Base-by-base conservation (phyloP, 352 stramenopile genomes). In the Pythium folliculosum region DNA sequence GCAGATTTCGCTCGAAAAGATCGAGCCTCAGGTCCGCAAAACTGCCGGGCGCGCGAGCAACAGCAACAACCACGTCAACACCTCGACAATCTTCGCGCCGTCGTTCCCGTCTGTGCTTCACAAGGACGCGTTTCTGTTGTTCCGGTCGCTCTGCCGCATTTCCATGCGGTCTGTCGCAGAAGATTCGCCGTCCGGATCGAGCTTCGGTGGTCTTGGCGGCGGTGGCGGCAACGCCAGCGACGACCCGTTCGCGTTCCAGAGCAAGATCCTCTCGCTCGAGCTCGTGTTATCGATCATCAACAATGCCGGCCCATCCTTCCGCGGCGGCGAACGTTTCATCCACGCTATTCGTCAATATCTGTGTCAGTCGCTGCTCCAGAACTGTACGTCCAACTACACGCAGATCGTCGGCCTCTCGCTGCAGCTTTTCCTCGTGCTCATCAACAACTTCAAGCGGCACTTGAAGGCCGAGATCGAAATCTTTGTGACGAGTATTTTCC, bases 401-500 rank as follows among this genome's bases (percentile, higher is more conserved):
- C 79, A 96, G 63, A 97, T 99, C 38, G 96, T 99, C 25, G 97
- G 96, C 49, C 76, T 99, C 8, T 98, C 92, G 30, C 84, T 99
- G 60, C 97, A 98, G 67, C 97, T 99, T 38, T 99, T 99, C 73
- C 77, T 99, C 14, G 76, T 98, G 49, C 79, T 99, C 45, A 89
- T 99, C 65, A 84, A 90, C 40, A 86, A 96, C 48, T 97, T 97
- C 63, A 98, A 98, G 76, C 84, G 80, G 0, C 90, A 99, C 75
- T 78, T 99, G 2, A 99, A 99, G 73, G 84, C 91, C 25, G 97
- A 99, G 77, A 96, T 99, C 68, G 97, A 99, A 72, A 96, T 99
- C 14, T 99, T 99, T 72, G 94, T 99, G 35, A 97, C 95, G 5
- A 99, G 97, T 57, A 98, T 99, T 64, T 99, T 99, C 77, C 74